Evolutionary conservation across 441 rosid species (phyloP), one percentile per base, ranked within the genome.

Genomic region (Iberis amara): DNA sequence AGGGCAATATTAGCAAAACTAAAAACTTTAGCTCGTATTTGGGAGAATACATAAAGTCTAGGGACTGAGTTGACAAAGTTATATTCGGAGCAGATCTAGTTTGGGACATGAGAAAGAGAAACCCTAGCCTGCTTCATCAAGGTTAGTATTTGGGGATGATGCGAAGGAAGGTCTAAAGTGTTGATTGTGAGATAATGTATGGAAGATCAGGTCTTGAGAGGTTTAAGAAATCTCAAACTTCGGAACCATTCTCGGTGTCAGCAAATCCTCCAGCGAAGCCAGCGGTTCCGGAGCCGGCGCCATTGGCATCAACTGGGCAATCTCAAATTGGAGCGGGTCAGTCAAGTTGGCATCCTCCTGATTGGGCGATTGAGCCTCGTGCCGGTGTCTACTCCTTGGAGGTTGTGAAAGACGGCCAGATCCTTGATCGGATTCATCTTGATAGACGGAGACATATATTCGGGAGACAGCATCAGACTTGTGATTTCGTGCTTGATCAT

Each of bases 401-500:
- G 32, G 92, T 92, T 48, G 38, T 92, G 68, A 92, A 92, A 75
- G 97, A 89, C 35, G 86, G 96, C 5, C 88, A 86, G 60, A 79
- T 84, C 73, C 85, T 89, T 55, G 96, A 81, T 61, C 71, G 69
- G 47, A 84, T 92, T 71, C 72, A 76, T 66, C 72, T 92, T 8
- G 85, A 84, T 50, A 82, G 73, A 70, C 64, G 84, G 65, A 81
- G 92, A 57, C 91, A 89, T 12, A 75, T 89, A 28, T 92, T 92
- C 61, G 97, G 97, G 10, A 78, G 97, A 71, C 97, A 86, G 59
- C 68, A 74, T 47, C 94, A 73, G 32, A 71, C 82, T 42, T 89
- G 99, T 38, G 97, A 92, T 74, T 89, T 78, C 36, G 97, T 92
- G 54, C 96, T 89, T 57, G 97, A 91, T 72, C 98, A 91, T 68